These are phyloP conservation scores for Pneumocystis sp. DNA, from an alignment of 1,139 yeast genomes.

Conservation along the genomic window DNA sequence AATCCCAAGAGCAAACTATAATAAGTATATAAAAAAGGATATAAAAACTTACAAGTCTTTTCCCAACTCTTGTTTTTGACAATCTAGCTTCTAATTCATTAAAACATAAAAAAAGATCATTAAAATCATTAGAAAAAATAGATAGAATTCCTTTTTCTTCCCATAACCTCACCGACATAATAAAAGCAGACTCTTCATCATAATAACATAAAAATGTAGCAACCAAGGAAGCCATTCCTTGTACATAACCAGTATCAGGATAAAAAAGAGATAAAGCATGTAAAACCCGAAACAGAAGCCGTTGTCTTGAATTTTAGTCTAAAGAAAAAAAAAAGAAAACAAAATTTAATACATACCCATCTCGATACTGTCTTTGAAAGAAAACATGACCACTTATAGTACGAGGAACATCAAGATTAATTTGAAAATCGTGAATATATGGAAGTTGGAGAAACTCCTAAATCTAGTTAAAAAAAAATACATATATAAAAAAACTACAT, in stretches of 20 bases:
- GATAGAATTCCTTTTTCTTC: constrained; percentile 8
- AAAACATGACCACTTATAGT: constrained; percentile 16
- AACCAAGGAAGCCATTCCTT: constrained; percentile 18
- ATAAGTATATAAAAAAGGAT: background rate
- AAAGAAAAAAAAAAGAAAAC: background rate
- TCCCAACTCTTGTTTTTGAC: constrained; percentile 7
- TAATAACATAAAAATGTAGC: constrained; percentile 17
- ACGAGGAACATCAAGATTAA: constrained; percentile 18
- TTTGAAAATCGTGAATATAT: constrained; percentile 16
- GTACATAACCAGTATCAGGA: constrained; percentile 17
- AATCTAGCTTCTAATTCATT: constrained; percentile 9
- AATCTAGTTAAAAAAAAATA: background rate
- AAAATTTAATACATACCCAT: constrained; percentile 12
- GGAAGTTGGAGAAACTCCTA: constrained; percentile 5
- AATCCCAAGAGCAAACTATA: constrained; percentile 10
- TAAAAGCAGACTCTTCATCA: constrained; percentile 15
- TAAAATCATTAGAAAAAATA: constrained; percentile 14
- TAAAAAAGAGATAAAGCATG: constrained; percentile 16
- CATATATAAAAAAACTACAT: background rate
- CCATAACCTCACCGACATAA: constrained; percentile 14
- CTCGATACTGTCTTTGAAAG: constrained; percentile 16
- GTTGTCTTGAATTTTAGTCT: constrained; percentile 5
- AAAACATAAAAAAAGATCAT: constrained; percentile 13
- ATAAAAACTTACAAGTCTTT: constrained; percentile 5
- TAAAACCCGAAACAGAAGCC: constrained; percentile 16